Base-by-base conservation (phyloP, 2,329 filamentous ascomycete species). In the Penicillium sclerotiorum region DNA sequence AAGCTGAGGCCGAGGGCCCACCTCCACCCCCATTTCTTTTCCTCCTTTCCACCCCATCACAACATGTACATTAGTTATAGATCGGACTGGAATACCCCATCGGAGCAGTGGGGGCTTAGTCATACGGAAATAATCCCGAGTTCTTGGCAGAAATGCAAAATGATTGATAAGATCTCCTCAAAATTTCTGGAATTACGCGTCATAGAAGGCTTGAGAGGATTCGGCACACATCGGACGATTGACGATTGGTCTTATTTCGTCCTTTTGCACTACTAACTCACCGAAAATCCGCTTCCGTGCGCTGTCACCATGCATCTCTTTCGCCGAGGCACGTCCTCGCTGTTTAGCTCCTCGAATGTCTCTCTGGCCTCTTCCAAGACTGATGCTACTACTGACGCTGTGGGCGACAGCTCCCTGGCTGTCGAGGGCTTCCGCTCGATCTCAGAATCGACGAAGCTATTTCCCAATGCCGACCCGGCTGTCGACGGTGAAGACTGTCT, bases 401-500 rank as follows among this genome's bases (percentile, higher is more conserved):
- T 59, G 21, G 60, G 55, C 12, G 56, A 58, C 52, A 58, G 48
- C 27, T 48, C 45, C 3, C 62, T 50, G 45, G 50, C 55, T 39
- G 50, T 54, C 49, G 68, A 69, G 50, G 75, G 73, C 21, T 82
- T 83, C 60, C 59, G 65, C 35, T 80, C 74, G 21, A 76, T 77
- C 21, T 68, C 73, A 8, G 71, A 73, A 37, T 71, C 70, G 39
- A 72, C 75, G 35, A 71, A 75, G 27, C 78, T 97, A 8, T 97
- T 97, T 70, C 77, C 85, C 45, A 83, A 82, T 60, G 90, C 90
- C 30, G 80, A 88, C 63, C 83, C 88, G n/a, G 78, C 80, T 3
- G 74, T 89, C 35, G 93, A 96, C 71, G 93, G 92, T 56, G 89
- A 95, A 33, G 92, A 92, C 58, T 97, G 94, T 69, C 77, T 89